A percentile compares a stretch with the other conserved stretches of the same genome.
phyloP scores from a whole-genome alignment of 129 eudicot genomes.

The Ambrosia artemisiifolia region DNA sequence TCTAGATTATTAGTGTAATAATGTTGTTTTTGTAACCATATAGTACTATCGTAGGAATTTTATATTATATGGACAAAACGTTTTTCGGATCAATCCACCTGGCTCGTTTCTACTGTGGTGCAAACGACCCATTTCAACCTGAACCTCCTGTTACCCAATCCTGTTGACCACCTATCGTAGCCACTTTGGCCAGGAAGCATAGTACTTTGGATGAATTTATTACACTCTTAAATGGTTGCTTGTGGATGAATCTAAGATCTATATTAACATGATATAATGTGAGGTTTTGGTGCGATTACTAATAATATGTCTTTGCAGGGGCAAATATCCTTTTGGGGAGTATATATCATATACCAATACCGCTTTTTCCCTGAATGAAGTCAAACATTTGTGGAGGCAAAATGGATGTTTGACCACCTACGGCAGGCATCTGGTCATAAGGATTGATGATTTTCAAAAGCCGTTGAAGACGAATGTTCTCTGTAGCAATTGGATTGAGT shows the following conservation, averaged over 20 bases:
- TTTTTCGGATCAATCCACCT: background rate
- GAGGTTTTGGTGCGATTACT: background rate
- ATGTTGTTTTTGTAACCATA: background rate
- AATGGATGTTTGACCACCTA: constrained; percentile 68
- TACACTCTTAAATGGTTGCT: background rate
- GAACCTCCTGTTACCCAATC: background rate
- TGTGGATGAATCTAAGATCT: background rate
- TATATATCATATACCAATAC: constrained; percentile 57
- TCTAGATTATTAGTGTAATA: background rate
- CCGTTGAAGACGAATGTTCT: constrained; percentile 63
- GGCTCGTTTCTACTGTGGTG: background rate
- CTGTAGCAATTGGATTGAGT: constrained; percentile 80
- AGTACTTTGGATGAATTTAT: background rate
- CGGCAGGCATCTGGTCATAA: constrained; percentile 61
- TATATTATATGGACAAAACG: background rate
- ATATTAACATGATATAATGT: background rate
- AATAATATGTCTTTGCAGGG: constrained; percentile 46
- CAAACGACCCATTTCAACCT: background rate
- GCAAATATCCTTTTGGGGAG: constrained; percentile 81
- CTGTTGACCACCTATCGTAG: too few relatives aligned
- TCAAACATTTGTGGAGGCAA: constrained; percentile 83
- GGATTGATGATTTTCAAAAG: constrained; percentile 86
- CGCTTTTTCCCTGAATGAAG: constrained; percentile 70
- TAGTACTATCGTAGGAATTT: too few relatives aligned
- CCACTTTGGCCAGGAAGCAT: background rate